Evolutionary conservation across 345 rosid genomes (phyloP).

Genomic region (Nasturtium officinale): DNA sequence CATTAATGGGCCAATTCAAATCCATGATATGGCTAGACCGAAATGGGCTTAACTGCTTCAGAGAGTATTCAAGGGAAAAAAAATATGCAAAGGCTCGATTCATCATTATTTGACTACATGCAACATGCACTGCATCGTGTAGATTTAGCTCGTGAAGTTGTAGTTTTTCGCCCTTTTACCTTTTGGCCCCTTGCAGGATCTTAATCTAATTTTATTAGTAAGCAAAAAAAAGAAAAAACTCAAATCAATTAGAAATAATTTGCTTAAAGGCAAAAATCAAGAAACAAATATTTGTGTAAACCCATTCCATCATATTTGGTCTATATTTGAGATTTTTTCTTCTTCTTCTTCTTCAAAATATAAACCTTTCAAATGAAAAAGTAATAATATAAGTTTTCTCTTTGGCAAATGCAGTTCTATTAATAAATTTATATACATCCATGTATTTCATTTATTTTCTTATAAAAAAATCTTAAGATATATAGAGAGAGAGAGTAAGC

Average conservation of each 20-base stretch:
- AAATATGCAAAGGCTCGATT: neutral
- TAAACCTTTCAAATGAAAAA: neutral
- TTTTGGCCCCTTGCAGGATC: neutral
- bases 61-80: neutral
- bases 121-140: neutral
- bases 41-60: neutral
- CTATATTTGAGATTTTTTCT: too few relatives aligned
- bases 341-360: too few relatives aligned
- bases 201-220: neutral
- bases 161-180: neutral
- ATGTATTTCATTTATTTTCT: slow-evolving; percentile 13
- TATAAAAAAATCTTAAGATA: slow-evolving; percentile 4
- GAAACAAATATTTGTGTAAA: neutral
- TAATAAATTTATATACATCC: neutral
- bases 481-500: slow-evolving; percentile 24
- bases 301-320: too few relatives aligned
- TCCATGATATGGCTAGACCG: neutral
- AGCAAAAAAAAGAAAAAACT: neutral
- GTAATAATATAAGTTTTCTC: neutral
- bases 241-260: neutral
- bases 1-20: slow-evolving; percentile 2
- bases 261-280: neutral
- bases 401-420: slow-evolving; percentile 5
- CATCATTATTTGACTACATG: neutral
- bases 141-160: neutral